phyloP scores from a whole-genome alignment of 805 yeast genomes.

The Starmerella cellae region DNA sequence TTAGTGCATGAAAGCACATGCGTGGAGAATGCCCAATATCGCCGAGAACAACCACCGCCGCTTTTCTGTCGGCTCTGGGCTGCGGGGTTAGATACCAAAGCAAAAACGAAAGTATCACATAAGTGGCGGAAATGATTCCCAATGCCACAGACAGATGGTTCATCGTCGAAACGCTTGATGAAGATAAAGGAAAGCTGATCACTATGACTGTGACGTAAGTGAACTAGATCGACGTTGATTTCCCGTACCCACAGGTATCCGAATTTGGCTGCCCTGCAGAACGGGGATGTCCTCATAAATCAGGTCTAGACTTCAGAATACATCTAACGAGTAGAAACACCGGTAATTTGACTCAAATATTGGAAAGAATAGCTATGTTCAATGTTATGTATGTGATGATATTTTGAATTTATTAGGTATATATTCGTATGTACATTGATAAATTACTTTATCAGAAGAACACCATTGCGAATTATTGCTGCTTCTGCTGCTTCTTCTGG shows the following conservation, averaged over 20 bases:
- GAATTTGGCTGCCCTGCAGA: no score
- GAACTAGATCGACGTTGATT: not conserved
- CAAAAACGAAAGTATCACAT: slow-evolving; percentile 12
- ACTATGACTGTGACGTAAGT: not conserved
- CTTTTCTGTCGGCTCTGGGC: slow-evolving; percentile 33
- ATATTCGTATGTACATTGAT: no score
- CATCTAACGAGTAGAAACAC: no score
- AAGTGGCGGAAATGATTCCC: slow-evolving; percentile 10
- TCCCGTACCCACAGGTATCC: not conserved
- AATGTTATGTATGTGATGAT: no score
- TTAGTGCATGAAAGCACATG: slow-evolving; percentile 77
- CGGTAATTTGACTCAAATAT: no score
- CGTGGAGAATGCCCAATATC: slow-evolving; percentile 93
- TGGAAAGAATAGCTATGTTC: no score
- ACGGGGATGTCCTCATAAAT: no score
- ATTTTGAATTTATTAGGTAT: no score
- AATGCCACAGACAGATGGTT: slow-evolving; percentile 9
- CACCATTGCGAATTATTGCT: no score
- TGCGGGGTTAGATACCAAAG: slow-evolving; percentile 21
- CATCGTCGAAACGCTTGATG: slow-evolving; percentile 1
- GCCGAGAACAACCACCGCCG: slow-evolving; percentile 74
- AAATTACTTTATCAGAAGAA: no score
- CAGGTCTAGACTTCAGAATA: no score
- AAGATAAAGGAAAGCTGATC: not conserved
- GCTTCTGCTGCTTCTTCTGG: slow-evolving; percentile 39